Base-by-base conservation (phyloP, 495 filamentous ascomycete genomes). In the Oidiodendron maius region DNA sequence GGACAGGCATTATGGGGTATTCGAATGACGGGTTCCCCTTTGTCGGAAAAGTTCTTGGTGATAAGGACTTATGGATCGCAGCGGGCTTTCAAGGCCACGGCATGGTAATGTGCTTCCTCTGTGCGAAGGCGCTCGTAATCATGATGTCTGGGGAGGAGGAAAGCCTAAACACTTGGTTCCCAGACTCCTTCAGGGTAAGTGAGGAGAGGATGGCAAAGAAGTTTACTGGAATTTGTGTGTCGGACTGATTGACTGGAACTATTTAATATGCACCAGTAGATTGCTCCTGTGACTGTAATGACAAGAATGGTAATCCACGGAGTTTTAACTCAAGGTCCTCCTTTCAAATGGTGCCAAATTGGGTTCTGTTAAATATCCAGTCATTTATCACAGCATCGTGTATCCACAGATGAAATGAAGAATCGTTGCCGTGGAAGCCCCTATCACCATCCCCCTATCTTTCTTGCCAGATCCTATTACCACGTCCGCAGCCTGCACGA, bases 1-100 rank as follows among this genome's bases (percentile, higher is more conserved):
- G 80, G 80, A 80, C 74, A 10, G 80, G 80, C 0, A 78, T 82
- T 30, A 84, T 83, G 78, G 78, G 77, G 1, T 71, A 68, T 17
- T 28, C 41, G 20, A 74, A 65, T 15, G 78, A 83, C 52, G 77
- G 72, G 10, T 64, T 74, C 18, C 80, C 80, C 0, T 71, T 78
- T 50, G 74, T 84, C 4, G 72, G 74, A 8, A 61, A 71, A 57
- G 57, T 77, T 44, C 45, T 40, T 21, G 46, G 40, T 4, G 61
- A 65, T 39, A 56, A 64, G 30, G 68, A 64, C 2, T 44, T 80
- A 20, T 81, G 77, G 77, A 61, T 76, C 10, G 64, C 62, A 32
- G 66, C 61, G 1, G 63, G 68, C 16, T 83, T 81, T 48, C 74
- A 81, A 55, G 79, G 78, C 1, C 74, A 82, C 60, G 79, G 78